A percentile compares a stretch with the other conserved stretches of the same genome.
These are phyloP conservation scores for Aspergillus unguis DNA, from an alignment of 2,329 filamentous ascomycete genomes.

Conservation along the genomic window DNA sequence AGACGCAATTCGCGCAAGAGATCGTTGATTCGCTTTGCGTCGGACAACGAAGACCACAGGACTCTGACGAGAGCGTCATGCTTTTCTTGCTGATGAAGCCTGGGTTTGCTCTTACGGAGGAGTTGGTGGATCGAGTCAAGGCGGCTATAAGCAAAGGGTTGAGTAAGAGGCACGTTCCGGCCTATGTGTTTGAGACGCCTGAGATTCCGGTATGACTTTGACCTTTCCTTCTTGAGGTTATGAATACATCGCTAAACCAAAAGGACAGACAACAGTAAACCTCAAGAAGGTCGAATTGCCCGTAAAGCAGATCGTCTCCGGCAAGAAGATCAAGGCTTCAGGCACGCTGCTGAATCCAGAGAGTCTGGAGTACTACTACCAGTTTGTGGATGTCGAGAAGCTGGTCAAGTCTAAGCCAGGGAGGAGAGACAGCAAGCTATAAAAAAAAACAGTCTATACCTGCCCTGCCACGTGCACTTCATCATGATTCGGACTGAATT, in stretches of 20 bases:
- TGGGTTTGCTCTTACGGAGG: constrained; percentile 53
- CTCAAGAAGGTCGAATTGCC: constrained; percentile 82
- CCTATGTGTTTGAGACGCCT: constrained; percentile 73
- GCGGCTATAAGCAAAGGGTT: constrained; percentile 62
- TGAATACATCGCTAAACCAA: too few species aligned
- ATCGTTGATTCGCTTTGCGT: constrained; percentile 75
- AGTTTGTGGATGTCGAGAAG: constrained; percentile 70
- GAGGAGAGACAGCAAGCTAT: constrained; percentile 19
- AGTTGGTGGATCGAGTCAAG: constrained; percentile 59
- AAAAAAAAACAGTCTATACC: neutral
- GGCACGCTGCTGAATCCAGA: constrained; percentile 74
- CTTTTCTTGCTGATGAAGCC: constrained; percentile 60
- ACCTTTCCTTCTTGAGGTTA: neutral
- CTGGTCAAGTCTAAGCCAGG: constrained; percentile 43
- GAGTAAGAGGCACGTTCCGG: constrained; percentile 72
- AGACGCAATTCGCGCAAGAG: constrained; percentile 55
- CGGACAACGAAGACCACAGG: constrained; percentile 65
- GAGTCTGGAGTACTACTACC: constrained; percentile 74
- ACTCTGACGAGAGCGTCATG: constrained; percentile 58
- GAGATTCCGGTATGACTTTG: constrained; percentile 68
- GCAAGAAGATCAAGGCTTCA: constrained; percentile 68
- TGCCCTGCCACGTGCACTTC: too few species aligned
- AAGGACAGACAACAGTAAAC: constrained; percentile 68
- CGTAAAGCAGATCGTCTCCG: constrained; percentile 79
- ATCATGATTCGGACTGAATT: too few species aligned